These are phyloP conservation scores for Rossbeevera mucosa DNA, from an alignment of 768 basidiomycete genomes.

Conservation along the genomic window DNA sequence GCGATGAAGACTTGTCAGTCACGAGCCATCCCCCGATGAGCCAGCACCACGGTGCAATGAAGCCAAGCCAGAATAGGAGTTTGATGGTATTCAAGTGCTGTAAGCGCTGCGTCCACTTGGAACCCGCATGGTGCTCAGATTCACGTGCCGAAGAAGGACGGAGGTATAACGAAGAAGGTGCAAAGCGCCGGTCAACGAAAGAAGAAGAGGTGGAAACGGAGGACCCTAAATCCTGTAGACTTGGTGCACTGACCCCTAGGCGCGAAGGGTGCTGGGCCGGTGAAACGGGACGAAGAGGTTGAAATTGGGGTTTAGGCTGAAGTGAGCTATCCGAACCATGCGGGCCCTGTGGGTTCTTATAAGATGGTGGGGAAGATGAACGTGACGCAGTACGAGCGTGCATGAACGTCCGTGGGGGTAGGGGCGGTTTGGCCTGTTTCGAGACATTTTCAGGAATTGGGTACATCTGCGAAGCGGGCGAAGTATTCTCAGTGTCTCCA, in stretches of 20 bases:
- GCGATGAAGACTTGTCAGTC: constrained; percentile 14
- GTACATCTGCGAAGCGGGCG: neutral
- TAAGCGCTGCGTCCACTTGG: constrained; percentile 8
- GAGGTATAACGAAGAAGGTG: constrained; percentile 37
- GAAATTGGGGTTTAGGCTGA: constrained; percentile 7
- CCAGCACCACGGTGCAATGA: constrained; percentile 71
- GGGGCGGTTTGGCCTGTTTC: constrained; percentile 16
- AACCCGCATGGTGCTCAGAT: constrained; percentile 18
- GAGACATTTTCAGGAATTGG: constrained; percentile 2
- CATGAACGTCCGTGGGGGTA: constrained; percentile 13
- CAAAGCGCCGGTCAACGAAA: constrained; percentile 50
- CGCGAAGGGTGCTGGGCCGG: constrained; percentile 5
- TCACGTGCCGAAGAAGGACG: constrained; percentile 32
- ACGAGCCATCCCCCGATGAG: constrained; percentile 73
- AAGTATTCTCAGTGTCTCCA: constrained; percentile 8
- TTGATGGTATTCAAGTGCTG: constrained; percentile 36
- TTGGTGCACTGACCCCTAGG: constrained; percentile 18
- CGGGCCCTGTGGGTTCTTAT: constrained; percentile 15
- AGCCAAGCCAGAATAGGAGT: constrained; percentile 73
- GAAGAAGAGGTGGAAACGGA: constrained; percentile 42
- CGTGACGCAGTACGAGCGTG: constrained; percentile 16
- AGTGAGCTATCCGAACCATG: constrained; percentile 17
- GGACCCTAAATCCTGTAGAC: constrained; percentile 24
- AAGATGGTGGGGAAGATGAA: constrained; percentile 24
- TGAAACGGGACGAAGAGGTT: constrained; percentile 13